These are phyloP conservation scores for Pseudophaeomoniella oleicola DNA, from an alignment of 2,329 filamentous ascomycete genomes.

Conservation along the genomic window DNA sequence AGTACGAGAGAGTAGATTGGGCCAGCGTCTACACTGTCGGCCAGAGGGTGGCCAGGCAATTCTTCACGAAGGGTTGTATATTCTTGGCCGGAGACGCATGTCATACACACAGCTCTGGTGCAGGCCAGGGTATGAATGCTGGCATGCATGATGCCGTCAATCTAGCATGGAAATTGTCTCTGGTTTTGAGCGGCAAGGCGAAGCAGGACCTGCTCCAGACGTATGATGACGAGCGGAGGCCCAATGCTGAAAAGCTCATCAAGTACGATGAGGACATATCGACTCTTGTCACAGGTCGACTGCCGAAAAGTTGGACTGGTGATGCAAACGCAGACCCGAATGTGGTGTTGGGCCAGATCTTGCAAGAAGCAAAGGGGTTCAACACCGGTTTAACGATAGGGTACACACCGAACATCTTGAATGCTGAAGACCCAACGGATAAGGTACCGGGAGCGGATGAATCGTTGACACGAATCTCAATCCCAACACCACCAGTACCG, in stretches of 20 bases:
- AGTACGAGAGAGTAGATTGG: conserved; percentile 27
- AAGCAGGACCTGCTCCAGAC: conserved; percentile 13
- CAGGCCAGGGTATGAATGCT: conserved; percentile 12
- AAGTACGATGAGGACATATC: conserved; percentile 17
- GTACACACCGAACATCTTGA: conserved; percentile 10
- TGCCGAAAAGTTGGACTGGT: conserved; percentile 19
- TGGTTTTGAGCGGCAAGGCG: conserved; percentile 10
- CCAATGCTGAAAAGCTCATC: conserved; percentile 16
- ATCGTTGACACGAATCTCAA: conserved; percentile 5
- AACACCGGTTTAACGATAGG: conserved; percentile 15
- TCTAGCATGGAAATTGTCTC: conserved; percentile 11
- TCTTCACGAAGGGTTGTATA: conserved; percentile 9
- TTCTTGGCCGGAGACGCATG: conserved; percentile 11
- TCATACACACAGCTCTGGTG: conserved; percentile 11
- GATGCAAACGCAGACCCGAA: conserved; percentile 13
- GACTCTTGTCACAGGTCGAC: conserved; percentile 12
- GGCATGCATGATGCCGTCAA: conserved; percentile 12
- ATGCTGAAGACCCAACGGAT: conserved; percentile 12
- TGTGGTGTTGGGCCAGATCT: conserved; percentile 12
- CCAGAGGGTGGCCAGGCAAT: conserved; percentile 20
- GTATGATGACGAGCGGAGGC: conserved; percentile 16
- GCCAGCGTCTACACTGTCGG: conserved; percentile 29
- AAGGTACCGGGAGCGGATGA: conserved; percentile 6
- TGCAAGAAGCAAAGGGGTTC: conserved; percentile 13
- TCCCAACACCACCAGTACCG: conserved; percentile 10